phyloP scores from a whole-genome alignment of 371 early-diverging fungal species.

The Vairimorpha ceranae region DNA sequence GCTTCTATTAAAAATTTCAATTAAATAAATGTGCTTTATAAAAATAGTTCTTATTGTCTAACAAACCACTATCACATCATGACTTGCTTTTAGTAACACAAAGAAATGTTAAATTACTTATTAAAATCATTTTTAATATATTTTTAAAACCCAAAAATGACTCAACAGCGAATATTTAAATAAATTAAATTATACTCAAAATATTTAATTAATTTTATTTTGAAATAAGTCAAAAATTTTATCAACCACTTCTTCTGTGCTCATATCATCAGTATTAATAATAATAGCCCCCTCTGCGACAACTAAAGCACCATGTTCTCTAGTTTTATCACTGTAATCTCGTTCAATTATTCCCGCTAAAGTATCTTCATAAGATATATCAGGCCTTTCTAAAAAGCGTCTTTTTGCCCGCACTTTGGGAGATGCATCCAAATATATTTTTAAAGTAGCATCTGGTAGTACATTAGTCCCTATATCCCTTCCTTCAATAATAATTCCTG shows the following conservation, averaged over 20 bases:
- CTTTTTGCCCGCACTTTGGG: slow-evolving; percentile 70
- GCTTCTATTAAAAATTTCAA: too few relatives aligned
- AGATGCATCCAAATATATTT: slow-evolving; percentile 74
- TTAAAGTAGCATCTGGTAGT: slow-evolving; percentile 77
- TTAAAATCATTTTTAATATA: too few relatives aligned
- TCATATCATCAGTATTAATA: slow-evolving; percentile 70
- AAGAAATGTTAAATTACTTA: too few relatives aligned
- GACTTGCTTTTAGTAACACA: too few relatives aligned
- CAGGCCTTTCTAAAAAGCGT: slow-evolving; percentile 66
- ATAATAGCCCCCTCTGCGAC: slow-evolving; percentile 73
- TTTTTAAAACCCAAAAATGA: not conserved
- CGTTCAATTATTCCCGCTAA: slow-evolving; percentile 62
- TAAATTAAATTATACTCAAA: too few relatives aligned
- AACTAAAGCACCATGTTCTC: slow-evolving; percentile 71
- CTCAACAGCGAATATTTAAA: not conserved
- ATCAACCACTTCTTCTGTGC: slow-evolving; percentile 70
- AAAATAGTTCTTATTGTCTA: too few relatives aligned
- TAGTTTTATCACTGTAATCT: slow-evolving; percentile 70
- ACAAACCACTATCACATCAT: too few relatives aligned
- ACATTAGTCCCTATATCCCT: slow-evolving; percentile 80
- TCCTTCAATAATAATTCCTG: slow-evolving; percentile 81
- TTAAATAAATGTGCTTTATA: too few relatives aligned
- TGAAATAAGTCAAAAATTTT: slow-evolving; percentile 63
- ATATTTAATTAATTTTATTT: slow-evolving; percentile 63
- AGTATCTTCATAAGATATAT: slow-evolving; percentile 42